phyloP scores from a whole-genome alignment of 2,329 filamentous ascomycete species.

The Diaporthe australafricana region DNA sequence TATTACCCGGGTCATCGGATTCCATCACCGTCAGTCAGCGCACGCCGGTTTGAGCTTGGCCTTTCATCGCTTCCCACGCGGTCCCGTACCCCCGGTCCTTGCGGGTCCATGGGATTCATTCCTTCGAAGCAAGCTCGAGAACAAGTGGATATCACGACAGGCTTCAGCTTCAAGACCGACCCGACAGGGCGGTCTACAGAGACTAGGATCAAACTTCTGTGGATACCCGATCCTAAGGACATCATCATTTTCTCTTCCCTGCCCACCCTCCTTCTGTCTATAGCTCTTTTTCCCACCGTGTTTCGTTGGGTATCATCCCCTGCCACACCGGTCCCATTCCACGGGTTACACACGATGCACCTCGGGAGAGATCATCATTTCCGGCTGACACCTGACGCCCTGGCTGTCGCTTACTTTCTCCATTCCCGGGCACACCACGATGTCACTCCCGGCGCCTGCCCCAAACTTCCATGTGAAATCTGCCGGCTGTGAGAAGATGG shows the following conservation, averaged over 20 bases:
- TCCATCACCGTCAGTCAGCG: not conserved
- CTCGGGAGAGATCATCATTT: conserved; percentile 25
- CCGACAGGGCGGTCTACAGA: conserved; percentile 14
- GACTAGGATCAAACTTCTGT: conserved; percentile 3
- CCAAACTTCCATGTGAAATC: conserved; percentile 41
- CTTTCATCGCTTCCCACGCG: not conserved
- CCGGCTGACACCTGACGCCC: conserved; percentile 25
- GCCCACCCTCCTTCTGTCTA: not conserved
- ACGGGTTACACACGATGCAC: conserved; percentile 26
- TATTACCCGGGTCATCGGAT: not conserved
- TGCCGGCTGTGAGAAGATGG: conserved; percentile 55
- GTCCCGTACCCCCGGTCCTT: conserved; percentile 13
- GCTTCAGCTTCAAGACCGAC: conserved; percentile 1
- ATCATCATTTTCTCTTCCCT: not conserved
- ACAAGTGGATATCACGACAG: conserved; percentile 23
- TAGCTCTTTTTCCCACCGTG: not conserved
- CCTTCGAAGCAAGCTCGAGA: conserved; percentile 21
- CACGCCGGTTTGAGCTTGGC: not conserved
- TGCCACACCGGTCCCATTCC: conserved; percentile 5
- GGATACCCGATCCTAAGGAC: not conserved
- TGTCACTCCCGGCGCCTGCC: not conserved
- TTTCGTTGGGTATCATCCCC: not conserved
- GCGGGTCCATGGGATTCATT: conserved; percentile 16
- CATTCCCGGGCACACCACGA: conserved; percentile 32
- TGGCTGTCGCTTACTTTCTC: conserved; percentile 33